Percentiles rank a stretch among this genome's conserved stretches.
These are phyloP conservation scores for Entomophthora muscae DNA, from an alignment of 371 early-diverging fungal species.

Conservation along the genomic window DNA sequence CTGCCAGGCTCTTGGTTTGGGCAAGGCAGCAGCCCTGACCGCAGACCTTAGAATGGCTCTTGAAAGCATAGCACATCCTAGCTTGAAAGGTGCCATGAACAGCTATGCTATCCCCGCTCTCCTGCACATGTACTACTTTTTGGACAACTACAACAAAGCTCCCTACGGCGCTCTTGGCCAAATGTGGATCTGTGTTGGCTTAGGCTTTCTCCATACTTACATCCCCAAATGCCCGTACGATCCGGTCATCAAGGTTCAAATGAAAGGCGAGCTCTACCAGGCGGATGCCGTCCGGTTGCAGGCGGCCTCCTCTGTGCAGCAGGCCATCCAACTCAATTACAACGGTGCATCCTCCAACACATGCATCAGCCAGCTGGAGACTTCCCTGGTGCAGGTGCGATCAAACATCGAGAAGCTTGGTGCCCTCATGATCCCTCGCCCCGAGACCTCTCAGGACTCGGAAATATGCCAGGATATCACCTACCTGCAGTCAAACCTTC, in stretches of 20 bases:
- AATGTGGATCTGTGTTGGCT: constrained; percentile 30
- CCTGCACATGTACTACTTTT: neutral
- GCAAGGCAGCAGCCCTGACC: neutral
- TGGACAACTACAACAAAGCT: neutral
- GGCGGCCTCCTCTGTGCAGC: constrained; percentile 29
- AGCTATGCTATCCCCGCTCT: constrained; percentile 3
- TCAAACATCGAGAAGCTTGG: neutral
- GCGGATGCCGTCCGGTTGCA: constrained; percentile 21
- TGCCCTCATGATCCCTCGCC: constrained; percentile 38
- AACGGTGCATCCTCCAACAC: constrained; percentile 37
- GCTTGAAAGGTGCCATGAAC: constrained; percentile 9
- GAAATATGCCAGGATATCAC: constrained; percentile 58
- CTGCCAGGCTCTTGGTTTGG: neutral
- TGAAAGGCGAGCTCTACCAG: constrained; percentile 33
- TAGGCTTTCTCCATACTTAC: constrained; percentile 40
- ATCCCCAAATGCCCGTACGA: constrained; percentile 61
- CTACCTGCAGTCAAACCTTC: constrained; percentile 41
- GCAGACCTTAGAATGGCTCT: neutral
- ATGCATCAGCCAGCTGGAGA: constrained; percentile 20
- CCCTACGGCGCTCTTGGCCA: constrained; percentile 18
- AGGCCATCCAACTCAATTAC: constrained; percentile 29
- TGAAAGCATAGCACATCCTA: neutral
- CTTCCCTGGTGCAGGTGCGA: constrained; percentile 12
- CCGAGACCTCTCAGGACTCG: constrained; percentile 41
- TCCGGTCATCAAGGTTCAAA: constrained; percentile 47